These are phyloP conservation scores for Chytriomyces sp. DNA, from an alignment of 192 early-diverging fungal genomes.

Conservation along the genomic window DNA sequence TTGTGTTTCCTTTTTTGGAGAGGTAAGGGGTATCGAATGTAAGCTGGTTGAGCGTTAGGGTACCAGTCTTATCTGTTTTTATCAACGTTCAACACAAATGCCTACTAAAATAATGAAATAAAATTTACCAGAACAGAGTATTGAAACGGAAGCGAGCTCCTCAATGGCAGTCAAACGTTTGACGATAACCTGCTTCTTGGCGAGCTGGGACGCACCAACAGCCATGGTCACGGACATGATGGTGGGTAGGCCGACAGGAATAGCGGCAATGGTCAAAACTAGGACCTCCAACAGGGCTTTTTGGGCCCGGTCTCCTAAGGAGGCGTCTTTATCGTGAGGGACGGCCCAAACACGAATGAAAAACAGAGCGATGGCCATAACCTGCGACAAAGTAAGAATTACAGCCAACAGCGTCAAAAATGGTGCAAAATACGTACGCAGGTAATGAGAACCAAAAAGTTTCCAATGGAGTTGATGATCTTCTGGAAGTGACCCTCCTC, in stretches of 20 bases:
- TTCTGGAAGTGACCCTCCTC: conserved; percentile 94
- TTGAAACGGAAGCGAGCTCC: conserved; percentile 86
- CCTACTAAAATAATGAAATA: not conserved
- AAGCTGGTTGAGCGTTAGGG: conserved; percentile 87
- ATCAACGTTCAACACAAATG: no score
- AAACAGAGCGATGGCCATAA: conserved; percentile 64
- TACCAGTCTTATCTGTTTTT: conserved; percentile 84
- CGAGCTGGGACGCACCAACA: conserved; percentile 83
- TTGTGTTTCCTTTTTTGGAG: conserved; percentile 47
- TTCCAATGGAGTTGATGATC: conserved; percentile 85
- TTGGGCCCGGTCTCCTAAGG: conserved; percentile 35
- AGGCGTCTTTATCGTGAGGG: conserved; percentile 50
- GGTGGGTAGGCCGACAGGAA: conserved; percentile 89
- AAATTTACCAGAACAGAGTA: conserved; percentile 61
- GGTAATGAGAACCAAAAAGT: conserved; percentile 81
- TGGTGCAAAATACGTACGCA: conserved; percentile 30
- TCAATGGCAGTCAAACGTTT: conserved; percentile 90
- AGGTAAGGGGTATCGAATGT: conserved; percentile 82
- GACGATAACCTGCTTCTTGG: conserved; percentile 86
- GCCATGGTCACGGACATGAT: conserved; percentile 95
- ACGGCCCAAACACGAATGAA: conserved; percentile 53
- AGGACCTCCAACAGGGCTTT: conserved; percentile 66
- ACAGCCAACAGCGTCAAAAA: not conserved
- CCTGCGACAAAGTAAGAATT: not conserved
- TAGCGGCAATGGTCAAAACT: conserved; percentile 85